A percentile compares a stretch with the other conserved stretches of the same genome.
Conservation (phyloP, 106 monocot genomes). For the Acanthochlamys bracteata region DNA sequence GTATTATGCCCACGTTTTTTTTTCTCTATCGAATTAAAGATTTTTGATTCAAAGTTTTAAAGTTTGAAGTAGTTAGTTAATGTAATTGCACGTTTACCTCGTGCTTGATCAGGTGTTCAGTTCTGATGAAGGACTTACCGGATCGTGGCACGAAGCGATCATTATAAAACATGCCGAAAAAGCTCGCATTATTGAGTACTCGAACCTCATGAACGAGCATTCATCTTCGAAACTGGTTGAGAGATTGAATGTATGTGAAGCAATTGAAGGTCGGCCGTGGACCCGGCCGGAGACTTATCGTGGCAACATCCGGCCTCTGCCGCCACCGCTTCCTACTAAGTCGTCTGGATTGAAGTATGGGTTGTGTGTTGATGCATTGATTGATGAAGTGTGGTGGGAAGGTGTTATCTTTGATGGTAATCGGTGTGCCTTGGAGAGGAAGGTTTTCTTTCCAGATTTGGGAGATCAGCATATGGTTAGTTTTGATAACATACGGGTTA, state of each 20-base stretch:
- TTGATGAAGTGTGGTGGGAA: slow-evolving; percentile 74
- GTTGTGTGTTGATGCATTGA: slow-evolving; percentile 54
- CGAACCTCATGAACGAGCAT: slow-evolving; percentile 31
- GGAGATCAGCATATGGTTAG: slow-evolving; percentile 35
- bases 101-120: slow-evolving; percentile 21
- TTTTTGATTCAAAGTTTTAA: neutral
- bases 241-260: slow-evolving; percentile 23
- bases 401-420: slow-evolving; percentile 48
- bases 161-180: slow-evolving; percentile 12
- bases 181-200: slow-evolving; percentile 27
- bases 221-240: slow-evolving; percentile 28
- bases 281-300: slow-evolving; percentile 12
- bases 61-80: neutral
- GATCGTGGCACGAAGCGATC: slow-evolving; percentile 41
- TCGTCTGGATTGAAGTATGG: slow-evolving; percentile 28
- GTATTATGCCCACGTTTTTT: neutral
- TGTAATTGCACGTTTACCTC: neutral
- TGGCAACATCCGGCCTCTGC: slow-evolving; percentile 37
- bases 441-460: slow-evolving; percentile 63
- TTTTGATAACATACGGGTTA: slow-evolving; percentile 29
- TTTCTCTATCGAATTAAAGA: neutral
- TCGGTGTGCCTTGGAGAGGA: slow-evolving; percentile 18
- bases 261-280: slow-evolving; percentile 28
- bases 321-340: slow-evolving; percentile 14
- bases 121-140: slow-evolving; percentile 41